Percentiles rank a stretch among this genome's conserved stretches.
Evolutionary conservation across 2,329 filamentous ascomycete genomes (phyloP).

Genomic region (Thelonectria discophora): DNA sequence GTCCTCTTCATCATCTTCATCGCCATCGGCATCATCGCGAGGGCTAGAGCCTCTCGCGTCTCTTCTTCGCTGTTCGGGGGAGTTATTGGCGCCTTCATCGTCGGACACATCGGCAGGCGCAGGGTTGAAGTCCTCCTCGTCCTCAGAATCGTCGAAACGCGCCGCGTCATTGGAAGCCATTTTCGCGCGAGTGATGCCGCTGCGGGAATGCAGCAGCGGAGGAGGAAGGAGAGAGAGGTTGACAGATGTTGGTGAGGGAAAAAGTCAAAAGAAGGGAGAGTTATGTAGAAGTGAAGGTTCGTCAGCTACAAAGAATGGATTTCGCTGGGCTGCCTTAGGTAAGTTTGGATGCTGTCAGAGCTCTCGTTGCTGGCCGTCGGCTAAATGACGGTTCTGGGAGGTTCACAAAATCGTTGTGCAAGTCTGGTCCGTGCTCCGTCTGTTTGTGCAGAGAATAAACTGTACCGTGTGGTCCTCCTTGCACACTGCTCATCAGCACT

Average conservation of each 20-base stretch:
- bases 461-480: background rate
- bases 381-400: slow-evolving; percentile 25
- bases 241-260: slow-evolving; percentile 14
- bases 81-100: slow-evolving; percentile 55
- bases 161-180: slow-evolving; percentile 60
- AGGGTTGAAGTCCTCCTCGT: slow-evolving; percentile 92
- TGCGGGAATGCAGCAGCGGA: slow-evolving; percentile 30
- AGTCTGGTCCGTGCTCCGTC: background rate
- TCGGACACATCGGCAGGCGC: slow-evolving; percentile 78
- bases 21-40: slow-evolving; percentile 44
- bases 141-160: slow-evolving; percentile 71
- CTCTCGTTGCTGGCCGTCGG: slow-evolving; percentile 21
- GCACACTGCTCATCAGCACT: background rate
- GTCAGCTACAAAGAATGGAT: slow-evolving; percentile 15
- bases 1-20: slow-evolving; percentile 53
- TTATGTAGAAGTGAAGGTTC: slow-evolving; percentile 10
- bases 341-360: slow-evolving; percentile 27
- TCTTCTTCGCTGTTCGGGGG: slow-evolving; percentile 51
- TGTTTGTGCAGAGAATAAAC: background rate
- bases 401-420: slow-evolving; percentile 10
- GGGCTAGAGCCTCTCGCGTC: slow-evolving; percentile 50
- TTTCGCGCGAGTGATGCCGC: slow-evolving; percentile 32
- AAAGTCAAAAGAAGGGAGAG: slow-evolving; percentile 7
- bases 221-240: background rate
- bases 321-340: slow-evolving; percentile 5